These are phyloP conservation scores for Endocarpon pusillum DNA, from an alignment of 495 filamentous ascomycete species.

Conservation along the genomic window DNA sequence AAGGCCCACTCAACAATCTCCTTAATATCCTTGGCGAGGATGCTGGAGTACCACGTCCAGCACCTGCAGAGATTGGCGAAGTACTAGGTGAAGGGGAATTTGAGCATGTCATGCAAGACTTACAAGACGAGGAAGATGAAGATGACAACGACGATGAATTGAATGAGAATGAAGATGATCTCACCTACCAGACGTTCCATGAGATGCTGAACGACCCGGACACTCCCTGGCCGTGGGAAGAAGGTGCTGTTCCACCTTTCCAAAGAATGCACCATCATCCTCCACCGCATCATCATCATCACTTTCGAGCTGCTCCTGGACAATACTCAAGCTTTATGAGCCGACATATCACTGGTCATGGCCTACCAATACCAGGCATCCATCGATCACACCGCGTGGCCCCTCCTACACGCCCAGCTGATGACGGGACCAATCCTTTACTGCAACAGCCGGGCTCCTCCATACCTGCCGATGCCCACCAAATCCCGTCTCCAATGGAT, in stretches of 20 bases:
- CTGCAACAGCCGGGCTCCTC: constrained; percentile 28
- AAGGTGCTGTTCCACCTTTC: constrained; percentile 27
- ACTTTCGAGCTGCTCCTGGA: constrained; percentile 22
- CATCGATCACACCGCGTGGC: constrained; percentile 38
- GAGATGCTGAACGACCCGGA: constrained; percentile 27
- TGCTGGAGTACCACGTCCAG: not conserved
- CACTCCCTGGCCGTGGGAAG: constrained; percentile 36
- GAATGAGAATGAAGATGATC: constrained; percentile 54
- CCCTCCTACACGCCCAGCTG: constrained; percentile 31
- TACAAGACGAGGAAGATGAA: constrained; percentile 31
- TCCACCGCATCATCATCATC: constrained; percentile 32
- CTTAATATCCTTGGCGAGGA: not conserved
- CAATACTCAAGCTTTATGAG: too few relatives aligned
- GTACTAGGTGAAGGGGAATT: not conserved
- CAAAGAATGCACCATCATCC: constrained; percentile 28
- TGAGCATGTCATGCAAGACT: constrained; percentile 9
- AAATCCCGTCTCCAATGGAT: not conserved
- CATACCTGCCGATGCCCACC: constrained; percentile 6
- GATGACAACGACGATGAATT: constrained; percentile 59
- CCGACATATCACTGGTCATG: too few relatives aligned
- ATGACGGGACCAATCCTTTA: constrained; percentile 73
- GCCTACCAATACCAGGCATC: too few relatives aligned
- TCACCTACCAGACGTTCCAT: constrained; percentile 5
- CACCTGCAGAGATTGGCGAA: not conserved
- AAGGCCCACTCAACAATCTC: not conserved